A percentile compares a stretch with the other conserved stretches of the same genome.
phyloP scores from a whole-genome alignment of 2,329 filamentous ascomycete species.

The Verticillium nubilum region DNA sequence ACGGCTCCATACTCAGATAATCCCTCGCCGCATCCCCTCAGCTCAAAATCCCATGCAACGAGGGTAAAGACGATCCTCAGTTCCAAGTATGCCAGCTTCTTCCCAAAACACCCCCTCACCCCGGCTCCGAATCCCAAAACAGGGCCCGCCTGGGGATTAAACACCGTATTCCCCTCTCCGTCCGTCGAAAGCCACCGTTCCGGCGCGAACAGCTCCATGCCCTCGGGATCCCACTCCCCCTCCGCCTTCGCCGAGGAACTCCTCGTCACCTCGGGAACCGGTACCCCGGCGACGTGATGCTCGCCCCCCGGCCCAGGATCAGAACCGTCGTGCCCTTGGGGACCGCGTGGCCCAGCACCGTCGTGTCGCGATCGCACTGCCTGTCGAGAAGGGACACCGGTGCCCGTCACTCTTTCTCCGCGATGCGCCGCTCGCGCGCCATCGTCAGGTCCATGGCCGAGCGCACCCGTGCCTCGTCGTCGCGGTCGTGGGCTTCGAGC shows the following conservation, averaged over 20 bases:
- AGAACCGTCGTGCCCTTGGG: conserved; percentile 28
- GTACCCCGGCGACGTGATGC: conserved; percentile 19
- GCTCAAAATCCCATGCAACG: conserved; percentile 31
- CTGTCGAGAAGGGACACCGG: conserved; percentile 21
- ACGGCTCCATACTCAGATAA: conserved; percentile 9
- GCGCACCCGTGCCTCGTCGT: neutral
- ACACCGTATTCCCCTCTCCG: conserved; percentile 12
- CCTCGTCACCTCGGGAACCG: conserved; percentile 20
- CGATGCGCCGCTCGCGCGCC: conserved; percentile 6
- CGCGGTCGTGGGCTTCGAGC: neutral
- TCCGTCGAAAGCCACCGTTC: conserved; percentile 28
- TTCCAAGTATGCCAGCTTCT: conserved; percentile 28
- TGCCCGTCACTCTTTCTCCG: conserved; percentile 5
- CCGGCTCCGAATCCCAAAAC: conserved; percentile 29
- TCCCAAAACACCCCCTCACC: conserved; percentile 30
- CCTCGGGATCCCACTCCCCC: conserved; percentile 23
- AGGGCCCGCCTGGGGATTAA: conserved; percentile 27
- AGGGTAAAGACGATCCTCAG: conserved; percentile 28
- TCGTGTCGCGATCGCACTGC: conserved; percentile 22
- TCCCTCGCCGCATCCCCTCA: conserved; percentile 19
- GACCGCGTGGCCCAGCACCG: conserved; percentile 24
- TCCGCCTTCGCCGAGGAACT: conserved; percentile 15
- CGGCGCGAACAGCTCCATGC: conserved; percentile 24
- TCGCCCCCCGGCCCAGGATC: conserved; percentile 18
- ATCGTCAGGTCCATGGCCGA: conserved; percentile 10